Percentiles rank a stretch among this genome's conserved stretches.
Evolutionary conservation across 805 yeast species (phyloP).

Genomic region (Nakazawaea ishiwadae): DNA sequence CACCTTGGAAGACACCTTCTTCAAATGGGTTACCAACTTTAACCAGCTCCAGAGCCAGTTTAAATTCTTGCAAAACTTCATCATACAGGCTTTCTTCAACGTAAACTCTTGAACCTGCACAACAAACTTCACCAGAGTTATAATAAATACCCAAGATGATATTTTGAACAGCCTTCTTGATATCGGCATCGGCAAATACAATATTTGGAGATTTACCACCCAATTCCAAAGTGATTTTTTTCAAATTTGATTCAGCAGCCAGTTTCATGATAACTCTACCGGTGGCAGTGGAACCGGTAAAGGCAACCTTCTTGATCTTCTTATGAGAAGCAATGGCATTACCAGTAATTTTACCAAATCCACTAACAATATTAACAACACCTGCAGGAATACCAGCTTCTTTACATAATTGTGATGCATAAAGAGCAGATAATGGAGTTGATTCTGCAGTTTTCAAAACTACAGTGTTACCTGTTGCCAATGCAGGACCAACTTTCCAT

Average conservation of each 20-base stretch:
- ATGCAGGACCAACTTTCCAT: constrained; percentile 93
- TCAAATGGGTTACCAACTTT: constrained; percentile 82
- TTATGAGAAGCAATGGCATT: constrained; percentile 73
- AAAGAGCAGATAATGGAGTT: constrained; percentile 86
- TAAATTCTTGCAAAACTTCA: constrained; percentile 55
- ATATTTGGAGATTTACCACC: no score
- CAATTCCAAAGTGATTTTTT: constrained; percentile 80
- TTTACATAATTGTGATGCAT: constrained; percentile 59
- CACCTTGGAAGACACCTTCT: constrained; percentile 65
- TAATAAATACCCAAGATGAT: constrained; percentile 74
- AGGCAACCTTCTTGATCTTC: constrained; percentile 83
- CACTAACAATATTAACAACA: constrained; percentile 82
- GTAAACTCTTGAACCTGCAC: constrained; percentile 87
- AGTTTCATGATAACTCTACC: constrained; percentile 69
- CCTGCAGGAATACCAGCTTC: constrained; percentile 92
- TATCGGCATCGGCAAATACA: constrained; percentile 72
- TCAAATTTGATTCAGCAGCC: constrained; percentile 65
- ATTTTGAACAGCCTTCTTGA: constrained; percentile 59
- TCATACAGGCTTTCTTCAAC: constrained; percentile 73
- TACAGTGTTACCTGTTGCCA: constrained; percentile 85
- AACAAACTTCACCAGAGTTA: constrained; percentile 92
- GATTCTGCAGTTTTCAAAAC: constrained; percentile 90
- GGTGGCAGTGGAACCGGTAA: constrained; percentile 91
- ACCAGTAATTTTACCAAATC: constrained; percentile 84
- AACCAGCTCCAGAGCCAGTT: constrained; percentile 39